Evolutionary conservation across 2,329 filamentous ascomycete species (phyloP).

Genomic region (Aspergillus pseudonomiae): DNA sequence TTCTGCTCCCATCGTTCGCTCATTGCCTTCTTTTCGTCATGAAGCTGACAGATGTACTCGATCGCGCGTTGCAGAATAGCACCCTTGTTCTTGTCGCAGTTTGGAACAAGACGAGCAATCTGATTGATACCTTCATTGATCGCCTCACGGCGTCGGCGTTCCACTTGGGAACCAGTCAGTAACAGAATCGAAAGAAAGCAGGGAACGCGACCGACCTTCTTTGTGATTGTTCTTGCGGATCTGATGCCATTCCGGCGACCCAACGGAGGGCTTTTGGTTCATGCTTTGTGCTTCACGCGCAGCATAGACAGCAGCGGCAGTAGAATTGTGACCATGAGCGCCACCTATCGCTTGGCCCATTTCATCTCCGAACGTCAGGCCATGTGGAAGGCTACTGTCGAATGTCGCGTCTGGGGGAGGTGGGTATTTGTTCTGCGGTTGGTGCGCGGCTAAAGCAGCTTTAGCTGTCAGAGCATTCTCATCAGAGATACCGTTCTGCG

Average conservation of each 20-base stretch:
- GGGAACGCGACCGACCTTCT: conserved; percentile 68
- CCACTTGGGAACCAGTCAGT: conserved; percentile 62
- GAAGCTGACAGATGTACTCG: conserved; percentile 86
- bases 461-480: conserved; percentile 52
- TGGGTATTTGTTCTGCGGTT: conserved; percentile 48
- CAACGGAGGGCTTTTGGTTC: conserved; percentile 80
- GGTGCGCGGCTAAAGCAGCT: conserved; percentile 49
- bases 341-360: conserved; percentile 43
- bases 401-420: conserved; percentile 45
- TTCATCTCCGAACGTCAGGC: conserved; percentile 43
- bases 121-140: conserved; percentile 99
- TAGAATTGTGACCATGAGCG: conserved; percentile 52
- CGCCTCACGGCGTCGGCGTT: conserved; percentile 92
- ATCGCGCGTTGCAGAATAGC: conserved; percentile 93
- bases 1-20: conserved; percentile 46
- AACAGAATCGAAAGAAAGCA: conserved; percentile 14
- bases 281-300: conserved; percentile 56
- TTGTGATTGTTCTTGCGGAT: conserved; percentile 97
- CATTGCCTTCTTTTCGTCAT: conserved; percentile 49
- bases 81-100: conserved; percentile 98
- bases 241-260: conserved; percentile 97
- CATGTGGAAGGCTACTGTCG: conserved; percentile 41
- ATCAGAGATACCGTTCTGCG: conserved; percentile 57
- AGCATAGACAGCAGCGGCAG: conserved; percentile 61
- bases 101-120: conserved; percentile 94